These are phyloP conservation scores for Trypanosoma congolense DNA, from an alignment of 208 protist species.

Conservation along the genomic window DNA sequence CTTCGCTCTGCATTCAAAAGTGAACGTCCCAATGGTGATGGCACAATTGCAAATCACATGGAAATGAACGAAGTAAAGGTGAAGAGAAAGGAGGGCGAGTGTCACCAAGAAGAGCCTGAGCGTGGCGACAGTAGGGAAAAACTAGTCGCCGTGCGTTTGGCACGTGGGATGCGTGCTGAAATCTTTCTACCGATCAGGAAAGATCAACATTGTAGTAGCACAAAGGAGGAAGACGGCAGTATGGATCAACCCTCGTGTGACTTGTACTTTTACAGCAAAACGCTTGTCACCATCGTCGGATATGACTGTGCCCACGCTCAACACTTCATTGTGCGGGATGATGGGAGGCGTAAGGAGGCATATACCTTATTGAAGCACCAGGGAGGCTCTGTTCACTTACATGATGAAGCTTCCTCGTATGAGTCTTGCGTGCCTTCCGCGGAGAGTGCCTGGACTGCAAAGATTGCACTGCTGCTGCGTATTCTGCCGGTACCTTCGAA, in stretches of 20 bases:
- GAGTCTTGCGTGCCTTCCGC: slow-evolving; percentile 18
- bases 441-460: slow-evolving; percentile 10
- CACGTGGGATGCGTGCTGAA: slow-evolving; percentile 22
- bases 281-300: slow-evolving; percentile 42
- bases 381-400: too few relatives aligned
- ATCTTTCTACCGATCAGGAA: slow-evolving; percentile 11
- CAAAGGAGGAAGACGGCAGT: slow-evolving; percentile 1
- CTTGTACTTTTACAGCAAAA: slow-evolving; percentile 8
- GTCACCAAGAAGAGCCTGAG: not conserved
- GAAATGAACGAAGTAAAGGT: too few relatives aligned
- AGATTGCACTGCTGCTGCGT: slow-evolving; percentile 29
- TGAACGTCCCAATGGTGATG: not conserved
- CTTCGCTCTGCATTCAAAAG: not conserved
- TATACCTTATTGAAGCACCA: slow-evolving; percentile 8
- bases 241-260: not conserved
- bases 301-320: slow-evolving; percentile 45
- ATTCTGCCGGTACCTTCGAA: slow-evolving; percentile 32
- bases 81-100: not conserved
- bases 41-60: too few relatives aligned
- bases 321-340: slow-evolving; percentile 39
- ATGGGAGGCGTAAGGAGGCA: slow-evolving; percentile 17
- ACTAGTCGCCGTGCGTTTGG: not conserved
- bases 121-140: not conserved
- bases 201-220: slow-evolving; percentile 7
- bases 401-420: not conserved